Base-by-base conservation (phyloP, 2,329 filamentous ascomycete species). In the Paraconiothyrium brasiliense region DNA sequence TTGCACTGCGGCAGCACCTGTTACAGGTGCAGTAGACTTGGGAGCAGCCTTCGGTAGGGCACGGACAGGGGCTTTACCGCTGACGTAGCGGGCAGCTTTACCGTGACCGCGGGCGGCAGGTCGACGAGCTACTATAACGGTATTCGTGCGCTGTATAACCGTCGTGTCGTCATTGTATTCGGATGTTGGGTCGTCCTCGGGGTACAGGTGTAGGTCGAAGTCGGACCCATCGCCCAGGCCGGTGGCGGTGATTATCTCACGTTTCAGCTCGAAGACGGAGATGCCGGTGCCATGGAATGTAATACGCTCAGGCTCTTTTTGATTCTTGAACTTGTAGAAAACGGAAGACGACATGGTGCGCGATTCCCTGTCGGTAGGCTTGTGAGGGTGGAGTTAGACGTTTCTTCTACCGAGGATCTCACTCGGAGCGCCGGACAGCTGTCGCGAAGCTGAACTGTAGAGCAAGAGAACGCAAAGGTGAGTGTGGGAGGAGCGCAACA, bases 311-410 rank as follows among this genome's bases (percentile, higher is more conserved):
- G 93, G 92, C 78, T 98, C 95, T 84, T 93, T 97, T 78, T 96
- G 93, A 71, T 94, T 98, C 84, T 97, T 98, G 90, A 99, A 99
- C 84, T 97, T 97, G 92, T 97, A 99, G 83, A 97, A 98, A 77
- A 99, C 95, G 69, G 94, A 98, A 60, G 95, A 97, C 78, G 93
- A 89, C 94, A 97, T 97, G 62, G 27, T 62, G 68, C 35, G 48
- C 46, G 54, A 32, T 46, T 16, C 16, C 57, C 57, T 49, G 52
- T 56, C 30, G 51, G 32, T 37, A 43, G 47, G 22, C 51, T 63
- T 35, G 57, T 41, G 39, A 60, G 52, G 58, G 59, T 44, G 59
- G 59, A 60, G 61, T 64, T 66, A 62, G 54, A 44, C 54, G 57
- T 57, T 60, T 44, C 60, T 61, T 54, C 6, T 54, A 39, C 60